These are phyloP conservation scores for Penicillium silybi DNA, from an alignment of 495 filamentous ascomycete species.

Conservation along the genomic window DNA sequence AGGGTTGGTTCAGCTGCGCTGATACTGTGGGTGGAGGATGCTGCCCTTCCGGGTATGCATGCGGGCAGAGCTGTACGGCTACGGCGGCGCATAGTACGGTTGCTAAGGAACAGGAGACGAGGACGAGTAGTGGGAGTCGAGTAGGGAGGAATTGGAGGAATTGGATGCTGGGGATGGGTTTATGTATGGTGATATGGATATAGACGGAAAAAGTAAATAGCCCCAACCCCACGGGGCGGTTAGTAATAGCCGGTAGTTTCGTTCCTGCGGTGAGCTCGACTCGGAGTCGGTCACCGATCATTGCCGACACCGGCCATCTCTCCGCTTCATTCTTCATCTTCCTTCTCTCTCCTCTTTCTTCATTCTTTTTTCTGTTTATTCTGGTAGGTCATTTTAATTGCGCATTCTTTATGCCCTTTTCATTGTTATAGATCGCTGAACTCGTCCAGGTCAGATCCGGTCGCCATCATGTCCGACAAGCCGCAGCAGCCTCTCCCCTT, in stretches of 20 bases:
- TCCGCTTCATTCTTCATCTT: constrained; percentile 9
- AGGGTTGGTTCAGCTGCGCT: constrained; percentile 74
- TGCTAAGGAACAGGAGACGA: constrained; percentile 49
- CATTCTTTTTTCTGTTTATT: constrained; percentile 4
- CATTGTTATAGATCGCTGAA: background rate
- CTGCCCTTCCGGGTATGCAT: constrained; percentile 71
- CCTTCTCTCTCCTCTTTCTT: constrained; percentile 10
- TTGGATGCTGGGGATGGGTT: background rate
- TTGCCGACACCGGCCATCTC: constrained; percentile 24
- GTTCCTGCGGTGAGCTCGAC: constrained; percentile 10
- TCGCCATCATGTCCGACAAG: constrained; percentile 54
- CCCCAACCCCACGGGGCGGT: background rate
- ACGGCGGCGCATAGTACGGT: constrained; percentile 50
- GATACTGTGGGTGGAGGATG: constrained; percentile 66
- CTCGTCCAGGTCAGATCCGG: constrained; percentile 8
- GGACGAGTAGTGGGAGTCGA: constrained; percentile 1
- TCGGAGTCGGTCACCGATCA: constrained; percentile 19
- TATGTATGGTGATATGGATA: background rate
- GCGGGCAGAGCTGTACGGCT: constrained; percentile 69
- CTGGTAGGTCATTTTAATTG: background rate
- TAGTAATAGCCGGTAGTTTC: constrained; percentile 15
- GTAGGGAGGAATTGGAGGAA: background rate
- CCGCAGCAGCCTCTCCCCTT: constrained; percentile 69
- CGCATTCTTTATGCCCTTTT: background rate
- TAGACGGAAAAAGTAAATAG: background rate